These are phyloP conservation scores for Hyaloscypha variabilis DNA, from an alignment of 495 filamentous ascomycete genomes.

Conservation along the genomic window DNA sequence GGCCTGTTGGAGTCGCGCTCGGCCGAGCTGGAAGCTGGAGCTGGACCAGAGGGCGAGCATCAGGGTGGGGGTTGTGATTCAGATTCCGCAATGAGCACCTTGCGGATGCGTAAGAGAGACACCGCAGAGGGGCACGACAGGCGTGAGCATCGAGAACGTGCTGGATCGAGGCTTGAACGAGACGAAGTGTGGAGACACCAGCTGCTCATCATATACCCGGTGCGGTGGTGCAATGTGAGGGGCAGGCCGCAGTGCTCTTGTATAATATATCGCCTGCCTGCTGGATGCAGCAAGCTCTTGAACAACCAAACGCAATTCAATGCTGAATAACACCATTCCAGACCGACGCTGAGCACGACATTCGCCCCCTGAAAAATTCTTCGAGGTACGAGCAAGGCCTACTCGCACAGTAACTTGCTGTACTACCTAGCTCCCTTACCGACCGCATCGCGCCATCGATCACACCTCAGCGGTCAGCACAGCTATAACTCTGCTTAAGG, in stretches of 20 bases:
- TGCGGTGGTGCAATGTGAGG: slow-evolving; percentile 4
- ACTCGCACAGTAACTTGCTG: too few species aligned
- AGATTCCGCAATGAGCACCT: background rate
- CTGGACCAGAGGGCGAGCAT: background rate
- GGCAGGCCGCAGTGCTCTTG: background rate
- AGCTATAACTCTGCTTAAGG: background rate
- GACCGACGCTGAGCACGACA: background rate
- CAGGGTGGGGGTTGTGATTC: background rate
- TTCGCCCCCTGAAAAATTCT: background rate
- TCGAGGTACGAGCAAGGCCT: background rate
- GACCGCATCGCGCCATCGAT: slow-evolving; percentile 8
- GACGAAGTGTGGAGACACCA: slow-evolving; percentile 1
- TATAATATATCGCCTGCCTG: background rate
- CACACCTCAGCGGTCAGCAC: slow-evolving; percentile 10
- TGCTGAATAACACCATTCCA: background rate
- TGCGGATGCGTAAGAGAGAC: background rate
- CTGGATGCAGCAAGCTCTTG: background rate
- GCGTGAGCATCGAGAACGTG: slow-evolving; percentile 7
- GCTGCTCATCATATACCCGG: background rate
- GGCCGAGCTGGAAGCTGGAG: background rate
- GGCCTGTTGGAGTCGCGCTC: background rate
- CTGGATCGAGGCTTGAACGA: background rate
- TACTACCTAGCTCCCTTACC: background rate
- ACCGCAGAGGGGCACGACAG: background rate
- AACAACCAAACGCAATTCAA: background rate